Conservation (phyloP, 208 protist species). For the Leishmania guyanensis region DNA sequence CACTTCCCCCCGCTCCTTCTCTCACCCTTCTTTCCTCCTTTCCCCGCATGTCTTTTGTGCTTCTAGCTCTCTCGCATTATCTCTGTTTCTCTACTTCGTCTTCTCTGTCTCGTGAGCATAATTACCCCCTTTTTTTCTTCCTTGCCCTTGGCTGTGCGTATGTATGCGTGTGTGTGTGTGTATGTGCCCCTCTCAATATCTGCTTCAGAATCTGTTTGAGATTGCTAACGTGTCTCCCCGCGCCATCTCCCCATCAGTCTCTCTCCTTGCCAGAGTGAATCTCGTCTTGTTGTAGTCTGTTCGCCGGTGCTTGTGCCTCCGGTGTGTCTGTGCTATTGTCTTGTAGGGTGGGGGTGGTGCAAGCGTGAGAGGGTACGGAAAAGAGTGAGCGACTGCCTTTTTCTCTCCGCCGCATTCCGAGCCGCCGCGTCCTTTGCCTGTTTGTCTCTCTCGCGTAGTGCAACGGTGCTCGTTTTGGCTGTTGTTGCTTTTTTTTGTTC, state of each 20-base stretch:
- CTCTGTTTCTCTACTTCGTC: neutral
- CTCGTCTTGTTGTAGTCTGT: neutral
- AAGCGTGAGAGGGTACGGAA: neutral
- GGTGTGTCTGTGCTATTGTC: neutral
- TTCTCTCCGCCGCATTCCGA: neutral
- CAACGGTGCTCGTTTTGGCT: neutral
- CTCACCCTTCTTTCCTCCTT: neutral
- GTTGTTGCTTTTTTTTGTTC: neutral
- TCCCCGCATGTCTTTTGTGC: neutral
- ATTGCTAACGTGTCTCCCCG: neutral
- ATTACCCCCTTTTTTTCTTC: neutral
- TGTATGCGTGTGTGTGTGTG: neutral
- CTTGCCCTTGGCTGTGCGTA: neutral
- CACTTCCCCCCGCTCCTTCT: neutral
- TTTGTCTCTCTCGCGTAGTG: neutral
- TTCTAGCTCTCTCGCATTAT: neutral
- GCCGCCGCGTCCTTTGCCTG: neutral
- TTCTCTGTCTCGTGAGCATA: neutral
- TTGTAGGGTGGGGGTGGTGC: neutral
- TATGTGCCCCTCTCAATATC: neutral
- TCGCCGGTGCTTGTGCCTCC: neutral
- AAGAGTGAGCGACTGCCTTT: neutral
- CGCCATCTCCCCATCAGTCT: neutral
- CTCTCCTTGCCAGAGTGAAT: neutral
- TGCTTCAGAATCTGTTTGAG: neutral